These are phyloP conservation scores for Hymenoscyphus scutula DNA, from an alignment of 2,329 filamentous ascomycete genomes.

Conservation along the genomic window DNA sequence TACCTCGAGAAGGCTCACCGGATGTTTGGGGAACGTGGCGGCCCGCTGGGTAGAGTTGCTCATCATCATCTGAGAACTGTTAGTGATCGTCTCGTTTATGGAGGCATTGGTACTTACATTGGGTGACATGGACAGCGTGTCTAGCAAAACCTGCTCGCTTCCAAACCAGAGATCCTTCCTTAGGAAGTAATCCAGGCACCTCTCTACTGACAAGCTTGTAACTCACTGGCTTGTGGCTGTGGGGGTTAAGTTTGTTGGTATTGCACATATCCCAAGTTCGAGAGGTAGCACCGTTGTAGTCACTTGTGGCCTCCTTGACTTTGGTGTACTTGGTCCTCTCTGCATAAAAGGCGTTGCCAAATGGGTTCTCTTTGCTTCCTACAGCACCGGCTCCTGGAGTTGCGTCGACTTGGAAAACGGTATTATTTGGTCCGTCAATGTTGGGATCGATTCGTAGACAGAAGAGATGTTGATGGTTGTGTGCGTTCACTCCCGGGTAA, in stretches of 20 bases:
- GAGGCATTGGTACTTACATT: slow-evolving; percentile 57
- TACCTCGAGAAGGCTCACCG: slow-evolving; percentile 45
- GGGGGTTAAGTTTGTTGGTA: slow-evolving; percentile 76
- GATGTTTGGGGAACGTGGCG: slow-evolving; percentile 59
- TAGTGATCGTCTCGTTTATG: slow-evolving; percentile 48
- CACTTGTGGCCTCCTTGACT: slow-evolving; percentile 64
- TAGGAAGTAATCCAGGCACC: slow-evolving; percentile 74
- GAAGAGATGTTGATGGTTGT: slow-evolving; percentile 96
- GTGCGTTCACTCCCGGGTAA: slow-evolving; percentile 84
- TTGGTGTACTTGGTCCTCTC: slow-evolving; percentile 78
- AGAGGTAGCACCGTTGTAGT: slow-evolving; percentile 77
- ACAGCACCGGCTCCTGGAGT: slow-evolving; percentile 68
- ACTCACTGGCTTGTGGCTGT: slow-evolving; percentile 78
- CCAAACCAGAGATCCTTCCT: slow-evolving; percentile 72
- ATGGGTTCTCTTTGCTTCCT: slow-evolving; percentile 77
- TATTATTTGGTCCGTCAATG: slow-evolving; percentile 81
- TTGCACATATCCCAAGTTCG: slow-evolving; percentile 92
- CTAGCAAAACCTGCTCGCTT: slow-evolving; percentile 58
- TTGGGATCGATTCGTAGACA: slow-evolving; percentile 85
- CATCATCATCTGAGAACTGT: slow-evolving; percentile 48
- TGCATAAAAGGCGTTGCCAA: slow-evolving; percentile 88
- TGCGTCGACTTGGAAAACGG: slow-evolving; percentile 80
- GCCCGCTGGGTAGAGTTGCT: slow-evolving; percentile 59
- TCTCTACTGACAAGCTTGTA: slow-evolving; percentile 92
- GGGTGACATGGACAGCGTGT: slow-evolving; percentile 59